These are phyloP conservation scores for Nymphaea thermarum DNA, from an alignment of 164 flowering plant species.

Conservation along the genomic window DNA sequence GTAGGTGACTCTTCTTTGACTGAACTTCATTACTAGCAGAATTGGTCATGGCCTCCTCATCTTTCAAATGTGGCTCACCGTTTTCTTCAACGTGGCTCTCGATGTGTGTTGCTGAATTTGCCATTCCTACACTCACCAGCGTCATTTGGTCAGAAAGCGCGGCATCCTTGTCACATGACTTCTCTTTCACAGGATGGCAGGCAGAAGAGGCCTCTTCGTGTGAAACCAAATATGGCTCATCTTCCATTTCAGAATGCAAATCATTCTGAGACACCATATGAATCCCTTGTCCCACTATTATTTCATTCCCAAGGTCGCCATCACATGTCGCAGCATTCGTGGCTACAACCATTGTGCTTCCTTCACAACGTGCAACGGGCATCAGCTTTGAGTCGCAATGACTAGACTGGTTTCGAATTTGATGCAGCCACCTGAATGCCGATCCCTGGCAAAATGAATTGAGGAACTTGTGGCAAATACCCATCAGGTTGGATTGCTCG, in stretches of 20 bases:
- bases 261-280: not conserved
- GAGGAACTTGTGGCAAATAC: not conserved
- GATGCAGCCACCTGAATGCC: not conserved
- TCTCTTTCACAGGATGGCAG: not conserved
- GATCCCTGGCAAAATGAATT: not conserved
- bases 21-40: not conserved
- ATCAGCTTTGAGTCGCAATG: too few relatives aligned
- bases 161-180: not conserved
- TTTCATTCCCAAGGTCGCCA: not conserved
- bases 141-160: not conserved
- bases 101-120: not conserved
- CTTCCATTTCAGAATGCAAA: not conserved
- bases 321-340: not conserved
- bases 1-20: not conserved
- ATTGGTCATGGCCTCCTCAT: not conserved
- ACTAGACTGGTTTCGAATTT: not conserved
- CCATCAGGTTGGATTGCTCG: not conserved
- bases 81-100: not conserved
- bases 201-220: not conserved
- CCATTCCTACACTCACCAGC: not conserved
- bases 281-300: not conserved
- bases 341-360: not conserved
- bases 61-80: not conserved
- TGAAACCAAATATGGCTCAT: not conserved
- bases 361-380: not conserved